These are phyloP conservation scores for Vigna radiata DNA, from an alignment of 306 rosid genomes.

Conservation along the genomic window DNA sequence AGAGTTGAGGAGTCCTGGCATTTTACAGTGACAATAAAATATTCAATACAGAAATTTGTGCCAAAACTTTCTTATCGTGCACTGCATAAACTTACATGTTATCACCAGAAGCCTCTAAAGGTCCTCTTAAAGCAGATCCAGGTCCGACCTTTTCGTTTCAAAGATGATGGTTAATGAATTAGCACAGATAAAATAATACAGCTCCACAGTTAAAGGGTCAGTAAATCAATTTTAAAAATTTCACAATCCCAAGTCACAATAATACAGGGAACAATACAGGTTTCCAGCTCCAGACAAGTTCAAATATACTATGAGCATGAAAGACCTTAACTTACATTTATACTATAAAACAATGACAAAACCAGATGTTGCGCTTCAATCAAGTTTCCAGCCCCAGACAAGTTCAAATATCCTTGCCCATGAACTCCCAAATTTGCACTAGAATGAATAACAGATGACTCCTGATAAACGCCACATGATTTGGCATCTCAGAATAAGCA, in stretches of 20 bases:
- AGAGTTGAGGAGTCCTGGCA: conserved; percentile 70
- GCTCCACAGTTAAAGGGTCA: conserved; percentile 24
- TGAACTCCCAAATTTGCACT: conserved; percentile 96
- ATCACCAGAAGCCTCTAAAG: conserved; percentile 62
- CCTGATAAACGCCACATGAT: conserved; percentile 59
- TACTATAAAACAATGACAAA: conserved; percentile 80
- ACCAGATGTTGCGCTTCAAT: conserved; percentile 89
- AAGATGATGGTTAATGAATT: conserved; percentile 44
- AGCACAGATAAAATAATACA: conserved; percentile 39
- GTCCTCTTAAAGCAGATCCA: conserved; percentile 88
- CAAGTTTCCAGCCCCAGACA: conserved; percentile 92
- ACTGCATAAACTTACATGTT: conserved; percentile 60
- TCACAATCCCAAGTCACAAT: conserved; percentile 29
- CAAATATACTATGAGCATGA: neutral
- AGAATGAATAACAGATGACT: conserved; percentile 87
- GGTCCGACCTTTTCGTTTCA: conserved; percentile 74
- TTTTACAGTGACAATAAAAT: conserved; percentile 28
- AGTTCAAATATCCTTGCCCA: conserved; percentile 94
- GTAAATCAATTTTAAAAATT: conserved; percentile 29
- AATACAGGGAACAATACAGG: conserved; percentile 26
- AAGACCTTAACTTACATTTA: conserved; percentile 65
- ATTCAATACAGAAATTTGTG: conserved; percentile 28
- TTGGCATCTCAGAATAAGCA: conserved; percentile 44
- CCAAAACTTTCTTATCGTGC: conserved; percentile 32
- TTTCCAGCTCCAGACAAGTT: too few relatives aligned